These are phyloP conservation scores for Heterobasidion annosum DNA, from an alignment of 1,284 basidiomycete genomes.

Conservation along the genomic window DNA sequence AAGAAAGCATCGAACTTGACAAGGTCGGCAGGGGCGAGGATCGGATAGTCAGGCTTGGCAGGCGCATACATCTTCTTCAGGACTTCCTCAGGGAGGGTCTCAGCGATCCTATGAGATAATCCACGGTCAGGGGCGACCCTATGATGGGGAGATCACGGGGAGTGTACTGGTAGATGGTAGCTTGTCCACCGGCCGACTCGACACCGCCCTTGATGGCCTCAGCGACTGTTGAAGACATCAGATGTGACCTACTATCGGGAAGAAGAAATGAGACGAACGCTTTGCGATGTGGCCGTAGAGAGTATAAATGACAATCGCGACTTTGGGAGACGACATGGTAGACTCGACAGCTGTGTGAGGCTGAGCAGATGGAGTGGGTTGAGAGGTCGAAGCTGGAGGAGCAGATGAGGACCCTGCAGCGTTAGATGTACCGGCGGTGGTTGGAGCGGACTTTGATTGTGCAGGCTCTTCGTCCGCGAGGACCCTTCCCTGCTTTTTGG, in stretches of 20 bases:
- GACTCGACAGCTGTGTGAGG: not conserved
- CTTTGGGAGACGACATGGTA: conserved; percentile 36
- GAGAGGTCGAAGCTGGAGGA: not conserved
- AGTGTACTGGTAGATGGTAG: conserved; percentile 66
- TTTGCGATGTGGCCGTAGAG: conserved; percentile 76
- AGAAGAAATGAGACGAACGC: conserved; percentile 31
- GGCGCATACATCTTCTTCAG: conserved; percentile 73
- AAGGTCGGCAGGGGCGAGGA: conserved; percentile 61
- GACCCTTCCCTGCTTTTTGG: not conserved
- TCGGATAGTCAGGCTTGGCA: conserved; percentile 62
- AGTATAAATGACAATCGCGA: conserved; percentile 79
- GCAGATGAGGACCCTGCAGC: not conserved
- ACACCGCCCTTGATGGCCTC: conserved; percentile 72
- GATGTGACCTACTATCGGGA: not conserved
- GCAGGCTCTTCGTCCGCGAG: not conserved
- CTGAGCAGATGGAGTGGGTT: not conserved
- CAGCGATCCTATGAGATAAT: conserved; percentile 47
- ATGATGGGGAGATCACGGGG: not conserved
- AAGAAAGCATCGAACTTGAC: conserved; percentile 59
- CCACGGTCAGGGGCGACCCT: not conserved
- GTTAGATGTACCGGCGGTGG: not conserved
- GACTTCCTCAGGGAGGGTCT: conserved; percentile 79
- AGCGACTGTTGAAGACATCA: conserved; percentile 47
- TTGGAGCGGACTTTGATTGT: not conserved
- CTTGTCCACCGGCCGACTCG: conserved; percentile 61